Conservation (phyloP, 2,329 filamentous ascomycete genomes). For the Triangularia verruculosa region DNA sequence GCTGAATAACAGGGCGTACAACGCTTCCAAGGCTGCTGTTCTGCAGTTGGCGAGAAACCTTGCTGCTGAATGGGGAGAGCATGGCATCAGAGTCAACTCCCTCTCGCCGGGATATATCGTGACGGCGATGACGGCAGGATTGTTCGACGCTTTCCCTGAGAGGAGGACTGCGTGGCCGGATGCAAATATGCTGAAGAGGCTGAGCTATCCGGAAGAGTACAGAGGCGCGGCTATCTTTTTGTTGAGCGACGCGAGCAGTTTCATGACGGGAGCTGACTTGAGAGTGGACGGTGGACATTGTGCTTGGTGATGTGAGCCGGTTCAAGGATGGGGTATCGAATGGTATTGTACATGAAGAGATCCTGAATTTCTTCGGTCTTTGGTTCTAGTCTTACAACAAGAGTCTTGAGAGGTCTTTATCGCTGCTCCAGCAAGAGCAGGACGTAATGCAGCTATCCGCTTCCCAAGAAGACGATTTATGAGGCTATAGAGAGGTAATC, state of each 20-base stretch:
- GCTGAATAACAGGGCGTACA: constrained; percentile 59
- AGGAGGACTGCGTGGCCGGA: constrained; percentile 66
- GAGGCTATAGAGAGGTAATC: constrained; percentile 38
- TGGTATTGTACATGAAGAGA: constrained; percentile 18
- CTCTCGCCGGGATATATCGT: constrained; percentile 78
- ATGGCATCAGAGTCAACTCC: constrained; percentile 77
- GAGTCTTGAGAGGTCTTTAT: background rate
- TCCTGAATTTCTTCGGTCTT: background rate
- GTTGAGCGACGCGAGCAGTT: constrained; percentile 64
- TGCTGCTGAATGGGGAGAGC: constrained; percentile 68
- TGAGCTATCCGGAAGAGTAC: constrained; percentile 68
- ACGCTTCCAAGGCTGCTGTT: constrained; percentile 72
- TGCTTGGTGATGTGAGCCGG: constrained; percentile 46
- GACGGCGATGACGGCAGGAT: constrained; percentile 76
- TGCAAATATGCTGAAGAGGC: constrained; percentile 77
- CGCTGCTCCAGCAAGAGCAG: background rate
- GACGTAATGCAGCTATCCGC: background rate
- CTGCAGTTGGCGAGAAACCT: constrained; percentile 69
- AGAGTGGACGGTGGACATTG: constrained; percentile 69
- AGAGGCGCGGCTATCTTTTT: constrained; percentile 68
- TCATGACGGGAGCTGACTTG: constrained; percentile 68
- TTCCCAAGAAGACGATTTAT: background rate
- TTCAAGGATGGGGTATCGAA: constrained; percentile 16
- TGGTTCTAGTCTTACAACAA: background rate
- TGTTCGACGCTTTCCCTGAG: constrained; percentile 75